Evolutionary conservation across 164 flowering plant genomes (phyloP).

Genomic region (grape (Vitis vinifera)): ASM3070453v1 NC_081816.1:6820001-6820500

Average conservation of each 20-base stretch:
- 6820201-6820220: conserved; percentile 7
- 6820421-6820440: no score
- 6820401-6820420: no score
- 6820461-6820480: no score
- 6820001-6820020: conserved; percentile 9
- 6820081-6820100: conserved; percentile 38
- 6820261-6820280: neutral
- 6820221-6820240: conserved; percentile 1
- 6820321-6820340: neutral
- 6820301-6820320: neutral
- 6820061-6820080: conserved; percentile 26
- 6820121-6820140: conserved; percentile 29
- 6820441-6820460: no score
- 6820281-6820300: neutral
- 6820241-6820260: neutral
- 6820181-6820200: neutral
- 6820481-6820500: no score
- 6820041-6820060: conserved; percentile 43
- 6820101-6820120: conserved; percentile 35
- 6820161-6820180: conserved; percentile 49
- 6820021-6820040: conserved; percentile 10
- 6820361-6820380: no score
- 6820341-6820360: no score
- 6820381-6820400: no score
- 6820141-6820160: conserved; percentile 50